Conservation (phyloP, 2,329 filamentous ascomycete species). For the Curvularia sp. region DNA sequence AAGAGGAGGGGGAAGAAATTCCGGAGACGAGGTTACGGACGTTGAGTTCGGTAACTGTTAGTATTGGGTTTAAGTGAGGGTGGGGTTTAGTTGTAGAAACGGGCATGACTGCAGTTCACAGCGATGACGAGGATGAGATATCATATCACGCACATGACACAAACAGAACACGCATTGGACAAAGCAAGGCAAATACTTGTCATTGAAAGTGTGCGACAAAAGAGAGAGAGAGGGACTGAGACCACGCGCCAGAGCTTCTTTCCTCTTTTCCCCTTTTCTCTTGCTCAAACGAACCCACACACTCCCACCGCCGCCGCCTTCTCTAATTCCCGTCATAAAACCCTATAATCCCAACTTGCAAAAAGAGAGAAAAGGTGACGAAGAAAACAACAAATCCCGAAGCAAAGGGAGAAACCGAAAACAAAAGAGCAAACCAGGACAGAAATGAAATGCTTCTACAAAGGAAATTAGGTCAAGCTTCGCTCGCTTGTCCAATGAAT, state of each 20-base stretch:
- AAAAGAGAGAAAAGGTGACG: neutral
- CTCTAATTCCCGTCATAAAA: neutral
- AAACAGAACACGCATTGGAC: neutral
- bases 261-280: neutral
- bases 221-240: neutral
- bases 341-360: neutral
- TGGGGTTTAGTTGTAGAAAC: neutral
- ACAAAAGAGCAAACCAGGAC: neutral
- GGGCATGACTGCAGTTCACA: neutral
- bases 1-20: conserved; percentile 30
- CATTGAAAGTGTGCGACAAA: conserved; percentile 34
- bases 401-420: conserved; percentile 23
- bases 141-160: neutral
- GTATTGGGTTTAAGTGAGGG: conserved; percentile 37
- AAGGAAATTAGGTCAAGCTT: neutral
- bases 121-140: neutral
- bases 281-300: neutral
- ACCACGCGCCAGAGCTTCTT: neutral
- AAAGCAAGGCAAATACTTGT: conserved; percentile 39
- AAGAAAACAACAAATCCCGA: neutral
- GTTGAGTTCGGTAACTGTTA: conserved; percentile 44
- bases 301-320: neutral
- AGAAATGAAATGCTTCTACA: neutral
- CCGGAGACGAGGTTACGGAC: conserved; percentile 52
- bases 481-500: neutral